phyloP scores from a whole-genome alignment of 2,329 filamentous ascomycete genomes.

The Scopulariopsis brevicaulis region DNA sequence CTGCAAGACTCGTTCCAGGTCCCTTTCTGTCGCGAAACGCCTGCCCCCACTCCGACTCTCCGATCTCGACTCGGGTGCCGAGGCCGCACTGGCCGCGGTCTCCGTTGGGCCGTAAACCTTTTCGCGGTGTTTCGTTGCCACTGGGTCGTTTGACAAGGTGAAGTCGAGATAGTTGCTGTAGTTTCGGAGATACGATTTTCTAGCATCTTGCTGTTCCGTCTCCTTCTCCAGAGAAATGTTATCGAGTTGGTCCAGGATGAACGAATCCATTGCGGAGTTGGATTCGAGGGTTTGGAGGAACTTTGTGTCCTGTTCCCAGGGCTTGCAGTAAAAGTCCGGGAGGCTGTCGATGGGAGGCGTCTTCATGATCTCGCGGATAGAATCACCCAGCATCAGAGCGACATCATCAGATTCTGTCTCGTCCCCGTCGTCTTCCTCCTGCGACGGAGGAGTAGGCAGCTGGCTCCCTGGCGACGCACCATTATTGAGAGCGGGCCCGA shows the following conservation, averaged over 20 bases:
- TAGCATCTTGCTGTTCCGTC: constrained; percentile 24
- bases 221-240: constrained; percentile 24
- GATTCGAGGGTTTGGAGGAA: constrained; percentile 27
- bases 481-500: not conserved
- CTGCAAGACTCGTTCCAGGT: constrained; percentile 60
- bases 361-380: constrained; percentile 35
- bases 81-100: constrained; percentile 14
- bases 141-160: constrained; percentile 42
- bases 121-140: constrained; percentile 41
- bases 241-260: constrained; percentile 32
- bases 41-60: constrained; percentile 43
- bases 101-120: constrained; percentile 22
- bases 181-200: constrained; percentile 29
- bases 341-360: constrained; percentile 45
- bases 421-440: constrained; percentile 35
- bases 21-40: constrained; percentile 59
- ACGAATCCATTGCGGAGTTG: constrained; percentile 27
- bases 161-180: constrained; percentile 43
- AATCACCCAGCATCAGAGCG: constrained; percentile 34
- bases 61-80: constrained; percentile 40
- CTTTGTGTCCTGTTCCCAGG: constrained; percentile 35
- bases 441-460: constrained; percentile 34
- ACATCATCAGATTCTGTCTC: constrained; percentile 44
- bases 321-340: constrained; percentile 30
- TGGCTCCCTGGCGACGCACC: constrained; percentile 6